A percentile compares a stretch with the other conserved stretches of the same genome.
Evolutionary conservation across 768 basidiomycete species (phyloP).

Genomic region (Symmetrospora coprosmae): DNA sequence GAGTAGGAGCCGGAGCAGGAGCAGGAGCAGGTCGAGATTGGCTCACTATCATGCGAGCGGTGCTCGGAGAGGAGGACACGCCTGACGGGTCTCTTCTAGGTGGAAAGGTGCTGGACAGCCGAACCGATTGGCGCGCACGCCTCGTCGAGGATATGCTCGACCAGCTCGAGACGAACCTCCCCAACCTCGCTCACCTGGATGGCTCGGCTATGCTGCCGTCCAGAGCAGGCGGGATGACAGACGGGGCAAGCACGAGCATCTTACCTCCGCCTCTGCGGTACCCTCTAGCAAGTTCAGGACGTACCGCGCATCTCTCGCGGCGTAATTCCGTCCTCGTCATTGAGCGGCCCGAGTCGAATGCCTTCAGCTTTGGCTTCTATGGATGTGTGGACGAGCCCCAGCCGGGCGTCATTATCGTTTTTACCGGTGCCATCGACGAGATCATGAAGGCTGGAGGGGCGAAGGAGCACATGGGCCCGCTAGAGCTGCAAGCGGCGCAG

Average conservation of each 20-base stretch:
- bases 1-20: neutral
- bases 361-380: constrained; percentile 81
- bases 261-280: constrained; percentile 42
- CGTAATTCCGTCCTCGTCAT: constrained; percentile 75
- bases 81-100: constrained; percentile 26
- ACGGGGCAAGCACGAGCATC: constrained; percentile 12
- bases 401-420: constrained; percentile 77
- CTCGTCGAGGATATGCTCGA: constrained; percentile 76
- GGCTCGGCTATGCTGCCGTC: no score
- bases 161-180: constrained; percentile 61
- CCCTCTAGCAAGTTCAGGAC: constrained; percentile 13
- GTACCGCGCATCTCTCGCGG: constrained; percentile 36
- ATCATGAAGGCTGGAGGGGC: constrained; percentile 47
- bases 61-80: constrained; percentile 27
- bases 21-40: constrained; percentile 22
- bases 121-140: constrained; percentile 70
- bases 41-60: constrained; percentile 27
- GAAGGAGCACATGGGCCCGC: neutral
- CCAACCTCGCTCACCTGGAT: no score
- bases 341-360: constrained; percentile 73
- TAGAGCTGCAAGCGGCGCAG: neutral
- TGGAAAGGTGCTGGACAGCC: constrained; percentile 46
- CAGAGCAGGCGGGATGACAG: neutral
- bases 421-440: constrained; percentile 81
- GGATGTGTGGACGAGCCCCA: neutral